Conservation (phyloP, 805 yeast species). For the Barnettozyma wickerhamii region DNA sequence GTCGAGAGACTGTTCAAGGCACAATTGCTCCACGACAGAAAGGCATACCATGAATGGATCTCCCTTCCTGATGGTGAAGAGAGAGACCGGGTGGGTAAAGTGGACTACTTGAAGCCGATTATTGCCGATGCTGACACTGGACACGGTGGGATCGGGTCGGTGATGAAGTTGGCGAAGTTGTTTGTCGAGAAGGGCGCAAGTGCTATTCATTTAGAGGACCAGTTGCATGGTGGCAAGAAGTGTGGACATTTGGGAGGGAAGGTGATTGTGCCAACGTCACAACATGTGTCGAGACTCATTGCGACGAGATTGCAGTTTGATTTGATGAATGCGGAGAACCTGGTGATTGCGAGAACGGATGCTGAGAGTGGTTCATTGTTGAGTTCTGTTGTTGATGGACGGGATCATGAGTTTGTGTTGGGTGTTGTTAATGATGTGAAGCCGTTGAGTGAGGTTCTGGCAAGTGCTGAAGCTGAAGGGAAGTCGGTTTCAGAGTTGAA, state of each 20-base stretch:
- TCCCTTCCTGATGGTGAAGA: constrained; percentile 16
- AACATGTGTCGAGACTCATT: constrained; percentile 48
- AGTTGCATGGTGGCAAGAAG: constrained; percentile 60
- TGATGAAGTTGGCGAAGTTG: constrained; percentile 60
- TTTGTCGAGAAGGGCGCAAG: constrained; percentile 69
- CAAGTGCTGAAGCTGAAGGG: constrained; percentile 39
- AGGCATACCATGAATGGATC: constrained; percentile 40
- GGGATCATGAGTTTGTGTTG: constrained; percentile 51
- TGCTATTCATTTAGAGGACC: constrained; percentile 62
- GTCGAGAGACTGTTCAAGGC: constrained; percentile 57
- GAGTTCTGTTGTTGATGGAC: constrained; percentile 47
- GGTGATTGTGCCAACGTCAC: constrained; percentile 54
- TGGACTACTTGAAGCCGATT: constrained; percentile 57
- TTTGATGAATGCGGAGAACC: constrained; percentile 53
- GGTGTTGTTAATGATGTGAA: constrained; percentile 38
- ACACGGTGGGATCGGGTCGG: constrained; percentile 57
- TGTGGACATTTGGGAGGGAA: constrained; percentile 64
- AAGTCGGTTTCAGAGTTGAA: constrained; percentile 31
- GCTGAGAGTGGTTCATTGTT: constrained; percentile 51
- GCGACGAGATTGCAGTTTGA: constrained; percentile 65
- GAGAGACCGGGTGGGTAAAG: constrained; percentile 17
- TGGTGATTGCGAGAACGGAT: constrained; percentile 59
- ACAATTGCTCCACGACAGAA: constrained; percentile 53
- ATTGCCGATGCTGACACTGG: constrained; percentile 69
- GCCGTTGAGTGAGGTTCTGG: constrained; percentile 43